phyloP scores from a whole-genome alignment of 768 basidiomycete species.

The Ramaria sp. region DNA sequence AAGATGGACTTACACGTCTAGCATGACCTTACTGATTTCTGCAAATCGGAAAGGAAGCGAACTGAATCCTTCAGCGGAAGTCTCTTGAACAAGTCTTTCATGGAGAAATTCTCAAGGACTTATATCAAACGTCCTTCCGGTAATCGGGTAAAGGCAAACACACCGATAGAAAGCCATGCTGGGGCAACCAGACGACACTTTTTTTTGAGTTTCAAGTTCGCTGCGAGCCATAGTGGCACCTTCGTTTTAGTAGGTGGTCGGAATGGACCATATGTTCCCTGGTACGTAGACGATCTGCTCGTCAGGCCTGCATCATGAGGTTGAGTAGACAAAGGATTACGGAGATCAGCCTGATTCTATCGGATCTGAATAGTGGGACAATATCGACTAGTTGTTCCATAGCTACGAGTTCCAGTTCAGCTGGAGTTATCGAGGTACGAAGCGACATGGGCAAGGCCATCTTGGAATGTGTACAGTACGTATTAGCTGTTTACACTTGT shows the following conservation, averaged over 20 bases:
- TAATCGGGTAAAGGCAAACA: slow-evolving; percentile 18
- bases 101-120: slow-evolving; percentile 67
- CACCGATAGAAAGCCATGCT: slow-evolving; percentile 80
- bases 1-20: slow-evolving; percentile 71
- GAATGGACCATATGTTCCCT: slow-evolving; percentile 93
- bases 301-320: slow-evolving; percentile 1
- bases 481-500: neutral
- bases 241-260: slow-evolving; percentile 74
- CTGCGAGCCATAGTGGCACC: slow-evolving; percentile 95
- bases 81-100: slow-evolving; percentile 64
- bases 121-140: neutral
- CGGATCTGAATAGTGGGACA: slow-evolving; percentile 83
- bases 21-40: slow-evolving; percentile 81
- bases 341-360: slow-evolving; percentile 84
- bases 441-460: slow-evolving; percentile 77
- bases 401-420: slow-evolving; percentile 82
- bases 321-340: slow-evolving; percentile 29
- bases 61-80: slow-evolving; percentile 61
- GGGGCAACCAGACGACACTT: slow-evolving; percentile 91
- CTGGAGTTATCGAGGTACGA: slow-evolving; percentile 63
- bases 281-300: slow-evolving; percentile 9
- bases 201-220: slow-evolving; percentile 87
- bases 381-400: slow-evolving; percentile 79
- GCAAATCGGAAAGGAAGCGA: slow-evolving; percentile 79
- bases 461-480: neutral